Evolutionary conservation across 306 rosid species (phyloP), one percentile per base, ranked within the genome.

Genomic region (Prunus kanzakura): DNA sequence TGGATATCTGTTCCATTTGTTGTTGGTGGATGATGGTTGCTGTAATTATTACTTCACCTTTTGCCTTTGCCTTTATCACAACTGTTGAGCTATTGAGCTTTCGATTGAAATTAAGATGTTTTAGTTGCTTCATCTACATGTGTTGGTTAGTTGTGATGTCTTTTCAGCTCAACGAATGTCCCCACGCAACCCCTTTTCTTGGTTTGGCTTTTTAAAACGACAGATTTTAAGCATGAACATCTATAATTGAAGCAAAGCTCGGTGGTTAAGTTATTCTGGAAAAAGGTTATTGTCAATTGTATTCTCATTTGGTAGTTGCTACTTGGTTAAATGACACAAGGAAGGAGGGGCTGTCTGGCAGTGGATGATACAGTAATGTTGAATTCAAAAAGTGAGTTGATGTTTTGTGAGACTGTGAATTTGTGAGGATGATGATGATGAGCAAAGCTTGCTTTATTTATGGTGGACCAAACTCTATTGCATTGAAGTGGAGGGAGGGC

Each of bases 61-160:
- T 76, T 67, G 32, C 45, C 75, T n/a, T 43, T 55, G 74, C 74
- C 57, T 68, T 61, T n/a, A 35, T 71, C 57, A 29, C 52, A 64
- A 46, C 81, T 64, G 5, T 54, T 74, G 68, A 22, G 65, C 67
- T 8, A 47, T 52, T 16, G 57, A 49, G 52, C 18, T 30, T 63
- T 3, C 67, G n/a, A 72, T 58, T 68, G 83, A 75, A 77, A 83
- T 64, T 79, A 75, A 81, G 71, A 82, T 76, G 76, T 78, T 20
- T 47, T 49, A 23, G 71, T 67, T 66, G 69, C 69, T 62, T 38
- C n/a, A 18, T 2, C 38, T 65, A 67, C 79, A 56, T 66, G 67
- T 81, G 77, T 38, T 38, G 9, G 43, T 70, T 81, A 45, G 87
- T 83, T 77, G 87, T 60, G 72, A 12, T 70, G 83, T 76, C 87